Evolutionary conservation across 129 eudicot species (phyloP).

Genomic region (Lonicera japonica): DNA sequence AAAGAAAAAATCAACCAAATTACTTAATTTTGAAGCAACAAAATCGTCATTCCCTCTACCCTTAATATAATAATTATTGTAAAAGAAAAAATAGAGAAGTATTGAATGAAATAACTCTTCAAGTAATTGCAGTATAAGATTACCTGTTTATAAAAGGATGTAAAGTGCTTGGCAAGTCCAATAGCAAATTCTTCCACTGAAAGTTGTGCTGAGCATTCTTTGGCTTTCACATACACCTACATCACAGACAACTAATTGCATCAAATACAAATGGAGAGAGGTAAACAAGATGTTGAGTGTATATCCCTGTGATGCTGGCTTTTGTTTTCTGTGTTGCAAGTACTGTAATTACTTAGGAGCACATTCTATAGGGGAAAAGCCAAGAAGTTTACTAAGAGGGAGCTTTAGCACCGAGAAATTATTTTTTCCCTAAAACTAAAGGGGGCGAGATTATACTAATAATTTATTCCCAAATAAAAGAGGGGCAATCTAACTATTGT

Average conservation of each 20-base stretch:
- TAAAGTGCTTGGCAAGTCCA: slow-evolving; percentile 83
- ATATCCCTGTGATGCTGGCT: neutral
- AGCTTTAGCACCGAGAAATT: no score
- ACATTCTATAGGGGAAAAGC: no score
- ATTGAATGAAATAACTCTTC: neutral
- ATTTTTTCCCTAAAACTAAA: no score
- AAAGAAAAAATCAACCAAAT: no score
- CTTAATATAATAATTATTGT: neutral
- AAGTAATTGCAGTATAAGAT: neutral
- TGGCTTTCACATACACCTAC: slow-evolving; percentile 95
- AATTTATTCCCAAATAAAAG: no score
- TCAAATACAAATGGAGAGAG: neutral
- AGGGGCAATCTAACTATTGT: no score
- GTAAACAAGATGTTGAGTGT: neutral
- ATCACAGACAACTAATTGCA: slow-evolving; percentile 12
- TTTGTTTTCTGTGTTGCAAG: no score
- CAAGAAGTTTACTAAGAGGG: no score
- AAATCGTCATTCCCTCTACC: neutral
- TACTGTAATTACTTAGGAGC: no score
- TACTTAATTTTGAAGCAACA: neutral
- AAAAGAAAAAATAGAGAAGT: no score
- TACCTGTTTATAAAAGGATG: slow-evolving; percentile 81
- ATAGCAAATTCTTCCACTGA: slow-evolving; percentile 86
- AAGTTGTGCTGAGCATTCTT: slow-evolving; percentile 71
- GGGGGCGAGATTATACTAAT: no score